Conservation (phyloP, 73 alveolate species). For the Halteria grandinella region DNA sequence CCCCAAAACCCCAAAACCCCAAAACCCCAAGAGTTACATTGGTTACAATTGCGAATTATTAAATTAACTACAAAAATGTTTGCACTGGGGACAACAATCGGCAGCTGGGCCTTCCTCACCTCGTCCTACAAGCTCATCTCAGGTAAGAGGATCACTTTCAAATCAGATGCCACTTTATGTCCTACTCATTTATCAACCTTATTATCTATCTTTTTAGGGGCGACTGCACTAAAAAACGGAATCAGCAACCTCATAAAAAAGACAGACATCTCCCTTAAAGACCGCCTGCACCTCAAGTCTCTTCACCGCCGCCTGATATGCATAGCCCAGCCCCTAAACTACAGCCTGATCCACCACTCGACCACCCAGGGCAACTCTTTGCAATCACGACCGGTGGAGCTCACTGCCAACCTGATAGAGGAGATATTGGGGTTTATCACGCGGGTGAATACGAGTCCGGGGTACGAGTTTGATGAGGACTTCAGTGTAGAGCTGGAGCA, state of each 20-base stretch:
- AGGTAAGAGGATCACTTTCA: no score
- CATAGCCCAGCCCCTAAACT: constrained; percentile 47
- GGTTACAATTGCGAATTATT: not conserved
- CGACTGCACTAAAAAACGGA: not conserved
- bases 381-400: constrained; percentile 9
- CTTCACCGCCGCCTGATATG: constrained; percentile 33
- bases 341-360: constrained; percentile 13
- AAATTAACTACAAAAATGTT: constrained; percentile 23
- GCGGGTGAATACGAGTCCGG: constrained; percentile 23
- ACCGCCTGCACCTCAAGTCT: constrained; percentile 22
- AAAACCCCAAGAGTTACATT: not conserved
- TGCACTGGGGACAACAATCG: no score
- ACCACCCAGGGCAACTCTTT: constrained; percentile 17
- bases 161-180: no score
- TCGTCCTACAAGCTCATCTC: constrained; percentile 20
- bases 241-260: constrained; percentile 4
- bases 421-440: constrained; percentile 27
- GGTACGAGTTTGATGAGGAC: constrained; percentile 30
- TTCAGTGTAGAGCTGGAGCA: constrained; percentile 31
- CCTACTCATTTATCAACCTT: no score
- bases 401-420: constrained; percentile 3
- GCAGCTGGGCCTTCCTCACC: constrained; percentile 54
- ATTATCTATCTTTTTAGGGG: no score
- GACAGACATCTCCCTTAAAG: constrained; percentile 5
- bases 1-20: no score